Evolutionary conservation across 345 rosid species (phyloP).

Genomic region (Citrus glauca): DNA sequence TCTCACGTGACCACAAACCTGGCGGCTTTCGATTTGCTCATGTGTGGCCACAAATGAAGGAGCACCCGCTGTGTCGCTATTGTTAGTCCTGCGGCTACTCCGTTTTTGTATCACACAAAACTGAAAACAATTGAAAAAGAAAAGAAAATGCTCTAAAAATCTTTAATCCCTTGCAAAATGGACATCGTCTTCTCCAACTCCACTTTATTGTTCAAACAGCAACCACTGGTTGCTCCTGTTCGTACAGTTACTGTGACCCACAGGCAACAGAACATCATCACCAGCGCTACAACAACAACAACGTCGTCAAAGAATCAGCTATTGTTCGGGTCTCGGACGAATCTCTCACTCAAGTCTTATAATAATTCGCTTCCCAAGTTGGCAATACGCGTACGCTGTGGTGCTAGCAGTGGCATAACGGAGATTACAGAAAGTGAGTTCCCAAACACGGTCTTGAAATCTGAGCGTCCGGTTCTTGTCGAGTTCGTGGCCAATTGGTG

Average conservation of each 20-base stretch:
- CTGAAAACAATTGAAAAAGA: neutral
- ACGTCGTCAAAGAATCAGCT: slow-evolving; percentile 10
- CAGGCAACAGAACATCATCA: neutral
- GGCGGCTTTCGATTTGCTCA: neutral
- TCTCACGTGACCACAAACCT: neutral
- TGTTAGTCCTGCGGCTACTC: no score
- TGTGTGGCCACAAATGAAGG: slow-evolving; percentile 3
- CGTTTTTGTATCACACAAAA: neutral
- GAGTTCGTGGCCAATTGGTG: slow-evolving; percentile 93
- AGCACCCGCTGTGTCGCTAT: no score
- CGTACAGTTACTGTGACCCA: neutral
- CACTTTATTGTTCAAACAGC: slow-evolving; percentile 19
- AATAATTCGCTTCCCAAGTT: neutral
- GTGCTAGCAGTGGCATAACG: slow-evolving; percentile 30
- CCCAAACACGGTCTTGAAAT: slow-evolving; percentile 47
- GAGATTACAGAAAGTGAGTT: slow-evolving; percentile 62
- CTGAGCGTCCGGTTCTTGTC: slow-evolving; percentile 72
- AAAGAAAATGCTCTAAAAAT: neutral
- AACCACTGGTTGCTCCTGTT: slow-evolving; percentile 6
- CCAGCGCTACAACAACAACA: neutral
- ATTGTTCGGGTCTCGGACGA: slow-evolving; percentile 18
- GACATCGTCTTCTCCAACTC: slow-evolving; percentile 30
- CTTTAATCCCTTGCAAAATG: slow-evolving; percentile 9
- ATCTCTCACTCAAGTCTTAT: neutral
- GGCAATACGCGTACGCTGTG: slow-evolving; percentile 31